Evolutionary conservation across 352 stramenopile genomes (phyloP), one percentile per base, ranked within the genome.

Genomic region (Phytophthora lateralis): DNA sequence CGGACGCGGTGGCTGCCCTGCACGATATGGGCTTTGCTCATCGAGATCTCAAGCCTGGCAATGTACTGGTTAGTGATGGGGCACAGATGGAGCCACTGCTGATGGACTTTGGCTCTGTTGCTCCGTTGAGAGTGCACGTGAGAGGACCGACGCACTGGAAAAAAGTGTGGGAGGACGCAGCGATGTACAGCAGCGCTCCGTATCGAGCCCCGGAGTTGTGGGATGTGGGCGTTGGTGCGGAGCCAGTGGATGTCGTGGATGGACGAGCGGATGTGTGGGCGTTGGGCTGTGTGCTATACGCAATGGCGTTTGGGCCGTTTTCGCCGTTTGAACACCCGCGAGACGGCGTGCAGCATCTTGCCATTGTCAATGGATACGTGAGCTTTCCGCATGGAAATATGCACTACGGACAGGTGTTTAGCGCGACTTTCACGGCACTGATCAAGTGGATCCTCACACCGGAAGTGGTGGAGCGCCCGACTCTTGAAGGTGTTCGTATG

Each of bases 171-270:
- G 95, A 98, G 42, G 57, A 84, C 10, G 93, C 93, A 2, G 72
- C 86, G 26, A 71, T 71, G 37, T 78, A 90, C 63, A 96, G 86
- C 21, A 98, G 89, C 26, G 90, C 95, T 32, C 59, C 90, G 0
- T 98, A 97, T 69, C 87, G 93, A 42, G 85, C 93, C 0, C 93
- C 95, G 0, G 95, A 98, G 80, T 71, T 98, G 10, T 98, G 93
- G 75, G 78, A 95, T 6, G 74, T 78, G 12, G 53, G 67, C 18
- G 57, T 63, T 9, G 62, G 49, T 24, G 21, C 21, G 6, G 39
- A 47, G 1, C 37, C 71, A 1, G 51, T 71, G 27, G 61, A 60
- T 5, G 29, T 69, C 2, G 17, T 95, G 6, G 78, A 87, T 38
- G 85, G 83, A 12, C 84, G 82, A 14, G 75, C 87, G 0, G 93